These are phyloP conservation scores for Exophiala phaeomuriformis DNA, from an alignment of 2,329 filamentous ascomycete genomes.

Conservation along the genomic window DNA sequence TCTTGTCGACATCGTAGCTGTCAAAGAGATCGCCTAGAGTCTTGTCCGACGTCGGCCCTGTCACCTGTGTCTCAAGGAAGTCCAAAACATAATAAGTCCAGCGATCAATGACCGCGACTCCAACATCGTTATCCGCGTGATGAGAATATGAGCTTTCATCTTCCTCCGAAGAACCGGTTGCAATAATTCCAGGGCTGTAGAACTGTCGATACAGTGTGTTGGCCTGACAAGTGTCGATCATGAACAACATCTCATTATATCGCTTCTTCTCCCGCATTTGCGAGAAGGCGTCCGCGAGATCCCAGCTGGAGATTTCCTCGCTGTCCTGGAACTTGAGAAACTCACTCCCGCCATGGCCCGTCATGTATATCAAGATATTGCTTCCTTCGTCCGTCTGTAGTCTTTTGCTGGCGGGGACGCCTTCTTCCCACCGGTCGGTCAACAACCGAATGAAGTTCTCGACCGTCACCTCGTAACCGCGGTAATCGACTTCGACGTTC, in stretches of 20 bases:
- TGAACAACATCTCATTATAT: conserved; percentile 97
- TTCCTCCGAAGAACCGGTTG: conserved; percentile 90
- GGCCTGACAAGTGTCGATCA: conserved; percentile 99
- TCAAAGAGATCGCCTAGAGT: conserved; percentile 92
- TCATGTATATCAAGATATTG: conserved; percentile 99
- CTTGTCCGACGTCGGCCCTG: conserved; percentile 76
- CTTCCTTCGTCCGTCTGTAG: conserved; percentile 89
- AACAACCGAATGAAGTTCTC: conserved; percentile 96
- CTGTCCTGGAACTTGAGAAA: conserved; percentile 98
- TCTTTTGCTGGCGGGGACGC: conserved; percentile 90
- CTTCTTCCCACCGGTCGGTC: conserved; percentile 87
- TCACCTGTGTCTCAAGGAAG: conserved; percentile 85
- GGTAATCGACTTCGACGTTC: conserved; percentile 98
- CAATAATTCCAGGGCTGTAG: conserved; percentile 96
- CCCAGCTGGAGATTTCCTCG: conserved; percentile 93
- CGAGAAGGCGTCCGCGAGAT: conserved; percentile 92
- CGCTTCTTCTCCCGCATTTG: conserved; percentile 99
- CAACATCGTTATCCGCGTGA: conserved; percentile 95
- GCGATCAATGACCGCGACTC: conserved; percentile 94
- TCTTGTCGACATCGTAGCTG: conserved; percentile 89
- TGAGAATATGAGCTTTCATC: conserved; percentile 96
- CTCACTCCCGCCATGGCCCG: conserved; percentile 92
- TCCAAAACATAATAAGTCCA: conserved; percentile 99
- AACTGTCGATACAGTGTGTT: conserved; percentile 99
- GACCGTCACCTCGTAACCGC: conserved; percentile 96